These are phyloP conservation scores for Talaromyces sp. DNA, from an alignment of 2,329 filamentous ascomycete species.

Conservation along the genomic window DNA sequence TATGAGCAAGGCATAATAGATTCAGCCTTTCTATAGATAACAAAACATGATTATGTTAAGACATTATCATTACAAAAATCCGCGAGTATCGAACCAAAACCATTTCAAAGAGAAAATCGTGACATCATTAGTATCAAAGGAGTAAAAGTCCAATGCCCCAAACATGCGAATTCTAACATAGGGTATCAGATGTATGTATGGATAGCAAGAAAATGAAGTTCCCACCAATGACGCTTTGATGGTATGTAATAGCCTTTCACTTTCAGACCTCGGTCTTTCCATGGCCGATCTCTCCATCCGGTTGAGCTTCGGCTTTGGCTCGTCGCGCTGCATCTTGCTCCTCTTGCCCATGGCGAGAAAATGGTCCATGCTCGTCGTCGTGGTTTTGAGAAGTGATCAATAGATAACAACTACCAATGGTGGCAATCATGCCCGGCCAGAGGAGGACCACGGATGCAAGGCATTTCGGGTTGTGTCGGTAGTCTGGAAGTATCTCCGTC, in stretches of 20 bases:
- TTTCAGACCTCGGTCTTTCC: not conserved
- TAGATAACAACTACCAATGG: constrained; percentile 43
- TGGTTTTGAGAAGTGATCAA: constrained; percentile 38
- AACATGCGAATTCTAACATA: not conserved
- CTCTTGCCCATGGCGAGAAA: constrained; percentile 9
- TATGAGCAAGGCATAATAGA: constrained; percentile 3
- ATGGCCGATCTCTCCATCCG: not conserved
- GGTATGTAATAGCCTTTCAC: not conserved
- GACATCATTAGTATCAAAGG: not conserved
- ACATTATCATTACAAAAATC: not conserved
- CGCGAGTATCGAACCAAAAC: not conserved
- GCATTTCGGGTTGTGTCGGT: constrained; percentile 51
- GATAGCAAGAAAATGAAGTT: not conserved
- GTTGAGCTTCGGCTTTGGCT: not conserved
- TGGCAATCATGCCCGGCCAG: constrained; percentile 54
- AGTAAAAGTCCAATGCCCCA: not conserved
- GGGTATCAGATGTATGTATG: constrained; percentile 11
- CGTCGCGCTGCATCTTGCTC: not conserved
- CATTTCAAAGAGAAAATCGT: not conserved
- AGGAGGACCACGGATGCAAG: constrained; percentile 54
- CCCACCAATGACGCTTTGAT: not conserved
- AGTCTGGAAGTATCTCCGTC: constrained; percentile 30
- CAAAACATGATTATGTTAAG: constrained; percentile 3
- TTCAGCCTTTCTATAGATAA: not conserved
- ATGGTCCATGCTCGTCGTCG: constrained; percentile 30